Conservation (phyloP, 805 yeast species). For the Cyberlindnera mrakii region DNA sequence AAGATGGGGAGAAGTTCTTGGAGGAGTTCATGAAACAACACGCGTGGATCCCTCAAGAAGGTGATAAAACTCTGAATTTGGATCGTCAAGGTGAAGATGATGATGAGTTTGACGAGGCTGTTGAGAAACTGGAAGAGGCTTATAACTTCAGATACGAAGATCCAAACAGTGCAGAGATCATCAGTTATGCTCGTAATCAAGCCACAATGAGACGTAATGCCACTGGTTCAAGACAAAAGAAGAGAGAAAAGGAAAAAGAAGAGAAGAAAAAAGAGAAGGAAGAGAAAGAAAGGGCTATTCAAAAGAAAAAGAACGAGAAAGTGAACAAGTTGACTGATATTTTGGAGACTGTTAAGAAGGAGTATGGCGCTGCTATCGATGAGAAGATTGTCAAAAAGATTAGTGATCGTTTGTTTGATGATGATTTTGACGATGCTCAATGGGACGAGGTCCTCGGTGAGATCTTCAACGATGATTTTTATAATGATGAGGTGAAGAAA, state of each 20-base stretch:
- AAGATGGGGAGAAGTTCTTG: constrained; percentile 64
- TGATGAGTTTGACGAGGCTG: constrained; percentile 87
- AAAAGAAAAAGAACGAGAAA: constrained; percentile 69
- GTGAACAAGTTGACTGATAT: constrained; percentile 73
- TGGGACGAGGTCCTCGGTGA: constrained; percentile 88
- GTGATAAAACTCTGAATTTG: constrained; percentile 49
- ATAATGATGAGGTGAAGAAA: constrained; percentile 47
- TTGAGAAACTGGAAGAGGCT: constrained; percentile 84
- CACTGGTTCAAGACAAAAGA: constrained; percentile 63
- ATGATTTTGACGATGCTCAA: constrained; percentile 82
- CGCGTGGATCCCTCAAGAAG: constrained; percentile 84
- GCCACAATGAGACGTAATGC: constrained; percentile 84
- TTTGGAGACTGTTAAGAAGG: constrained; percentile 34
- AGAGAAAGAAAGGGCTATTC: constrained; percentile 53
- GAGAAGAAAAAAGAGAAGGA: constrained; percentile 44
- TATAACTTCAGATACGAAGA: constrained; percentile 95
- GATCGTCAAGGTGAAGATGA: constrained; percentile 50
- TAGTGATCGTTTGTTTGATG: constrained; percentile 71
- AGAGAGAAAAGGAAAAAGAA: constrained; percentile 66
- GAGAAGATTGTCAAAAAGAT: constrained; percentile 57
- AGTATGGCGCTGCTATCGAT: constrained; percentile 42
- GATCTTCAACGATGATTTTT: constrained; percentile 80
- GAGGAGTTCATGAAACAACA: constrained; percentile 65
- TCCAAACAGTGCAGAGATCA: constrained; percentile 82
- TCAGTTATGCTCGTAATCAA: constrained; percentile 91